These are phyloP conservation scores for Fusarium sororula DNA, from an alignment of 2,329 filamentous ascomycete species.

Conservation along the genomic window DNA sequence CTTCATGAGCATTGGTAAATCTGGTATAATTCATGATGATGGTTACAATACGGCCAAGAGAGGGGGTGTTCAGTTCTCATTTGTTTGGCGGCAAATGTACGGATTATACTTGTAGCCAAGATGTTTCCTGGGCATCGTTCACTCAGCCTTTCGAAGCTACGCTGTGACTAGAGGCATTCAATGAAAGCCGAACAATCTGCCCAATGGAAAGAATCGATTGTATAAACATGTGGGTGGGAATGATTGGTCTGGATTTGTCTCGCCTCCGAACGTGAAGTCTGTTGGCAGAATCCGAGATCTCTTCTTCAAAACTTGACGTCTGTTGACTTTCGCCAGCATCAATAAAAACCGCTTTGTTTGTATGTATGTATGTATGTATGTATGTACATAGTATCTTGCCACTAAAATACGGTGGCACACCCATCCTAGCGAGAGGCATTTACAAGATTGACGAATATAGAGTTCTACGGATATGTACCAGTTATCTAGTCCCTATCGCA, in stretches of 20 bases:
- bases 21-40: constrained; percentile 19
- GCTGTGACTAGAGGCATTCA: not conserved
- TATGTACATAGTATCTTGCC: not conserved
- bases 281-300: not conserved
- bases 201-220: constrained; percentile 23
- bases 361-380: not conserved
- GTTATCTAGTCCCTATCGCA: not conserved
- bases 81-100: not conserved
- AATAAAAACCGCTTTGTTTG: not conserved
- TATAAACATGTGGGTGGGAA: constrained; percentile 14
- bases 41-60: constrained; percentile 2
- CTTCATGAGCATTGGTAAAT: constrained; percentile 23
- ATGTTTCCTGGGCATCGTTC: not conserved
- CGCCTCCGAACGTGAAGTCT: constrained; percentile 21
- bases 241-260: constrained; percentile 24
- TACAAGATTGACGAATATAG: not conserved
- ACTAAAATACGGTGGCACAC: not conserved
- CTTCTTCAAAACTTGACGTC: not conserved
- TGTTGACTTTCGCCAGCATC: not conserved
- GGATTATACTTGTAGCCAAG: not conserved
- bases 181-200: not conserved
- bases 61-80: not conserved
- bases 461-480: not conserved
- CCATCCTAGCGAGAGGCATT: constrained; percentile 11
- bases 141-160: constrained; percentile 11